Percentiles rank a stretch among this genome's conserved stretches.
Conservation (phyloP, 768 basidiomycete species). For the Podaxis sp. region DNA sequence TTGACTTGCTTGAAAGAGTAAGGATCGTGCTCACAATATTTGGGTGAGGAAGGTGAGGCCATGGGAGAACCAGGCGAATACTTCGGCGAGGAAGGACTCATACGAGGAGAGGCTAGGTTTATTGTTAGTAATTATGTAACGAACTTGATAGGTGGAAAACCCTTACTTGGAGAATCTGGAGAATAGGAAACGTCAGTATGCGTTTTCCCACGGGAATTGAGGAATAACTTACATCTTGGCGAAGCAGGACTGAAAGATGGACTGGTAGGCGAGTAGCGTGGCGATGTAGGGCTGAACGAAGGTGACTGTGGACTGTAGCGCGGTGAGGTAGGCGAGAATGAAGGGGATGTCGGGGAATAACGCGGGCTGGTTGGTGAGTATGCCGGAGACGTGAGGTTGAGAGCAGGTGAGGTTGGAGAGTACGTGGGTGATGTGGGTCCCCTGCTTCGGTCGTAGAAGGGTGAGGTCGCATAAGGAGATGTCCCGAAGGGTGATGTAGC, state of each 20-base stretch:
- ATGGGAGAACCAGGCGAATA: constrained; percentile 94
- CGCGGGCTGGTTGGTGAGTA: constrained; percentile 85
- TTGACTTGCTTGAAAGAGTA: not conserved
- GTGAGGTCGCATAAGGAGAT: constrained; percentile 82
- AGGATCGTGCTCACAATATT: constrained; percentile 69
- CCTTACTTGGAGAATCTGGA: constrained; percentile 81
- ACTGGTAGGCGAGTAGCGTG: constrained; percentile 85
- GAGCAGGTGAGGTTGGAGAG: constrained; percentile 84
- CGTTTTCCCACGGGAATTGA: constrained; percentile 1
- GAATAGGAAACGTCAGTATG: constrained; percentile 22
- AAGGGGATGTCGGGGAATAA: constrained; percentile 84
- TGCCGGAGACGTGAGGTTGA: constrained; percentile 79
- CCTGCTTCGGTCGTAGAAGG: constrained; percentile 69
- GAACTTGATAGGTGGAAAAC: not conserved
- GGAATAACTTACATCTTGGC: constrained; percentile 69
- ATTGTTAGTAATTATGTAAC: constrained; percentile 26
- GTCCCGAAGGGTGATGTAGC: constrained; percentile 82
- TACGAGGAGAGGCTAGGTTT: constrained; percentile 67
- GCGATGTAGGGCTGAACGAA: constrained; percentile 88
- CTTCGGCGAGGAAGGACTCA: constrained; percentile 89
- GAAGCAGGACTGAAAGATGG: constrained; percentile 93
- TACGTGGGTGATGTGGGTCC: constrained; percentile 78
- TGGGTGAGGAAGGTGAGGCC: constrained; percentile 87
- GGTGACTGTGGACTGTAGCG: constrained; percentile 89
- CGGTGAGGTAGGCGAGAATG: constrained; percentile 84